Evolutionary conservation across 2,329 filamentous ascomycete genomes (phyloP).

Genomic region (Hypoxylon sp.): DNA sequence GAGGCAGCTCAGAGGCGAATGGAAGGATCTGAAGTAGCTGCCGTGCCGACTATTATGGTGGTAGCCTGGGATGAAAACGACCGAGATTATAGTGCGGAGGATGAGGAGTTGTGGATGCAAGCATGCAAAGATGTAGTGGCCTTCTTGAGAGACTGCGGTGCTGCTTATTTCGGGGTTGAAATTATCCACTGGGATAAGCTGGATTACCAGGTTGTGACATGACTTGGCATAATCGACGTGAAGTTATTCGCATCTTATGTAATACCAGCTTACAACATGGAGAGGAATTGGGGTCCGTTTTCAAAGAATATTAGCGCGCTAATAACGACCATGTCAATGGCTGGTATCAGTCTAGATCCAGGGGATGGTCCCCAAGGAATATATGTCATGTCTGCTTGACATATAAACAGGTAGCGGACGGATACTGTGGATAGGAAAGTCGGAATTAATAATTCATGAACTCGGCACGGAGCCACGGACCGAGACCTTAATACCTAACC

Average conservation of each 20-base stretch:
- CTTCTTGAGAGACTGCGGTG: constrained; percentile 22
- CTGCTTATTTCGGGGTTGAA: constrained; percentile 32
- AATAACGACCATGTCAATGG: background rate
- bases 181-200: constrained; percentile 35
- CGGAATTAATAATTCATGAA: constrained; percentile 1
- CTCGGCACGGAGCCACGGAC: constrained; percentile 31
- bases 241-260: background rate
- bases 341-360: background rate
- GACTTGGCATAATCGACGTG: background rate
- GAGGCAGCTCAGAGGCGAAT: constrained; percentile 24
- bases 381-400: too few species aligned
- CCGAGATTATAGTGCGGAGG: constrained; percentile 14
- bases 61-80: constrained; percentile 33
- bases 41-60: constrained; percentile 36
- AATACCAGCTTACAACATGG: background rate
- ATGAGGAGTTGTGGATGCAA: constrained; percentile 22
- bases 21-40: constrained; percentile 8
- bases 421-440: background rate
- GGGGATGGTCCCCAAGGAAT: background rate
- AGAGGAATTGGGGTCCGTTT: background rate
- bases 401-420: too few species aligned
- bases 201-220: constrained; percentile 34
- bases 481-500: constrained; percentile 11
- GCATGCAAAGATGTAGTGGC: constrained; percentile 25
- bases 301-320: background rate